Evolutionary conservation across 495 filamentous ascomycete genomes (phyloP).

Genomic region (Clavariopsis aquatica): DNA sequence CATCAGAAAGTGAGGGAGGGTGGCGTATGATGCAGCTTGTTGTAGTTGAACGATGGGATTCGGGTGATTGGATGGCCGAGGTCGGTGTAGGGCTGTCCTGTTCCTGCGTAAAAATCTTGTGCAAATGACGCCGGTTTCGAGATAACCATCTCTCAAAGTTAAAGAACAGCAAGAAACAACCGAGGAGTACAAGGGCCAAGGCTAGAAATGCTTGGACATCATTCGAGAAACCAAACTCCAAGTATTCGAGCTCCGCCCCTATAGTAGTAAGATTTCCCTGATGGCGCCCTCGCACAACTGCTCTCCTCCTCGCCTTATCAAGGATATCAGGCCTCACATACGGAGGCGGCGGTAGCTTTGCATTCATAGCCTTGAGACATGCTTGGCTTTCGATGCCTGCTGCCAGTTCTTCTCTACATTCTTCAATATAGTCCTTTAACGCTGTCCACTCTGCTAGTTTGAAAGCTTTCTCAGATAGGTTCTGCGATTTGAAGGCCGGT

Average conservation of each 20-base stretch:
- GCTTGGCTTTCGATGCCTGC: conserved; percentile 24
- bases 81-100: background rate
- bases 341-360: conserved; percentile 24
- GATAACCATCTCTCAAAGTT: background rate
- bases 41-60: background rate
- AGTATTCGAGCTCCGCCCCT: background rate
- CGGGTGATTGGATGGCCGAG: background rate
- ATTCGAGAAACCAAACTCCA: background rate
- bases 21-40: conserved; percentile 12
- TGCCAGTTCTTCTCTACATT: conserved; percentile 25
- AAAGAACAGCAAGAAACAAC: conserved; percentile 9
- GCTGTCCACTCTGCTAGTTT: conserved; percentile 29
- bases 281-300: background rate
- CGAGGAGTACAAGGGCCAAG: background rate
- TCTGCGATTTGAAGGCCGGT: conserved; percentile 21
- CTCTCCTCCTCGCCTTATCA: conserved; percentile 7
- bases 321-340: conserved; percentile 5
- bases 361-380: conserved; percentile 17
- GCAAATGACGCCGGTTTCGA: background rate
- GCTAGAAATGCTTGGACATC: background rate
- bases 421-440: conserved; percentile 30
- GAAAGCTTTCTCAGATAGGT: conserved; percentile 14
- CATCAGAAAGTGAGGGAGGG: background rate
- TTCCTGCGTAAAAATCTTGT: background rate
- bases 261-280: background rate